Conservation (phyloP, 2,329 filamentous ascomycete species). For the Nakataea oryzae region DNA sequence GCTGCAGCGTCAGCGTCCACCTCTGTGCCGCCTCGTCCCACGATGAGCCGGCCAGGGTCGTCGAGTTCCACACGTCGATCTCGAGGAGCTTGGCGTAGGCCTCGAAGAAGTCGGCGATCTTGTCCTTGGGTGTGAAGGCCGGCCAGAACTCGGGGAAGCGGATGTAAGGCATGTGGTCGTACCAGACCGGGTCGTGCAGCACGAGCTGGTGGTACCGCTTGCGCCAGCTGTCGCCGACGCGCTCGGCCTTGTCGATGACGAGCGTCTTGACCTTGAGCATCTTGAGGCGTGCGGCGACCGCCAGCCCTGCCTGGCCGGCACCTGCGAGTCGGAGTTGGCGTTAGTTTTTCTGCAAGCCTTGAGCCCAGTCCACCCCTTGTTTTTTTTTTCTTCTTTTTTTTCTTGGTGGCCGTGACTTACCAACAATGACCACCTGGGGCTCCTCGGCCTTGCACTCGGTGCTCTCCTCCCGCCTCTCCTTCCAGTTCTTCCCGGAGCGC, state of each 20-base stretch:
- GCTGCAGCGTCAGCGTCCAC: slow-evolving; percentile 47
- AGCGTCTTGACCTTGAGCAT: slow-evolving; percentile 45
- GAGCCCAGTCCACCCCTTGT: not conserved
- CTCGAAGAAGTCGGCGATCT: slow-evolving; percentile 59
- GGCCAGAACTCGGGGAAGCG: slow-evolving; percentile 56
- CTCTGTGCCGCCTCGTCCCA: slow-evolving; percentile 37
- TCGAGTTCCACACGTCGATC: slow-evolving; percentile 54
- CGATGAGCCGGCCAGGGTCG: slow-evolving; percentile 32
- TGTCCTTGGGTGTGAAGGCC: slow-evolving; percentile 62
- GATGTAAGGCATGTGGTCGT: slow-evolving; percentile 52
- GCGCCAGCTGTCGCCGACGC: slow-evolving; percentile 56
- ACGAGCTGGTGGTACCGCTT: slow-evolving; percentile 54
- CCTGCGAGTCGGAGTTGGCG: slow-evolving; percentile 21
- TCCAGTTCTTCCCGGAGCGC: slow-evolving; percentile 47
- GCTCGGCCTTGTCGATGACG: slow-evolving; percentile 46
- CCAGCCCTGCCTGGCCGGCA: slow-evolving; percentile 50
- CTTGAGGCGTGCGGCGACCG: slow-evolving; percentile 46
- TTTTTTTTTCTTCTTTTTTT: not conserved
- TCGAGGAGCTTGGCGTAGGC: slow-evolving; percentile 55
- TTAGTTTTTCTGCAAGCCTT: not conserved
- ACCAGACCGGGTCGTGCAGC: slow-evolving; percentile 57
- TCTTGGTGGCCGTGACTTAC: not conserved
- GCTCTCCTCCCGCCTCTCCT: slow-evolving; percentile 38
- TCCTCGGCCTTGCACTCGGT: slow-evolving; percentile 35
- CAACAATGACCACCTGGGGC: slow-evolving; percentile 44